Percentiles rank a stretch among this genome's conserved stretches.
Conservation (phyloP, 2,329 filamentous ascomycete species). For the Ilyonectria robusta region DNA sequence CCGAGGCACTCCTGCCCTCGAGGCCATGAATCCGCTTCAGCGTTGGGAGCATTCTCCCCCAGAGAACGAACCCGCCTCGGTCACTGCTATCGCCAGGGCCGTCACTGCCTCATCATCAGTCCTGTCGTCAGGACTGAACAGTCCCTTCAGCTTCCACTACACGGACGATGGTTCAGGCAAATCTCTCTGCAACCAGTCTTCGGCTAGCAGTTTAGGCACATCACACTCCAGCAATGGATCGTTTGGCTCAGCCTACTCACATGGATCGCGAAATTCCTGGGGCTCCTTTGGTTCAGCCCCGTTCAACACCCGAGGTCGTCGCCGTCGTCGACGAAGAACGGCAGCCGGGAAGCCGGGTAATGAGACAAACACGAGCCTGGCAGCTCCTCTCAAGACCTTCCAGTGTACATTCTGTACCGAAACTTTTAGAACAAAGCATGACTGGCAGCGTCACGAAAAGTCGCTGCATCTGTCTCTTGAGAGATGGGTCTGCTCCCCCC, state of each 20-base stretch:
- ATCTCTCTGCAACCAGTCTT: slow-evolving; percentile 72
- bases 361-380: slow-evolving; percentile 53
- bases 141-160: slow-evolving; percentile 69
- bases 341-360: slow-evolving; percentile 55
- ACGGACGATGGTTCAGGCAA: slow-evolving; percentile 73
- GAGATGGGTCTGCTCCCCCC: slow-evolving; percentile 75
- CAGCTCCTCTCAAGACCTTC: slow-evolving; percentile 67
- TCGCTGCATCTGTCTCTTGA: slow-evolving; percentile 75
- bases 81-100: slow-evolving; percentile 71
- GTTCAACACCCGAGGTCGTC: slow-evolving; percentile 60
- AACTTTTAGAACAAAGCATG: slow-evolving; percentile 77
- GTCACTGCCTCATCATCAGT: slow-evolving; percentile 68
- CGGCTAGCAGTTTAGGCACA: slow-evolving; percentile 72
- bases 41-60: slow-evolving; percentile 73
- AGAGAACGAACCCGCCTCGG: slow-evolving; percentile 72
- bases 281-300: slow-evolving; percentile 64
- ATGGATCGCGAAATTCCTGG: slow-evolving; percentile 70
- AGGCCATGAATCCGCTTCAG: slow-evolving; percentile 70
- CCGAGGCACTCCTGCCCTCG: slow-evolving; percentile 67
- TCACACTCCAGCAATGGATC: slow-evolving; percentile 73
- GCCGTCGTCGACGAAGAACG: slow-evolving; percentile 64
- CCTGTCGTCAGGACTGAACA: slow-evolving; percentile 69
- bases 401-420: slow-evolving; percentile 80
- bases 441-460: slow-evolving; percentile 81
- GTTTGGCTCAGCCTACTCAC: slow-evolving; percentile 71